Base-by-base conservation (phyloP, 1,284 basidiomycete genomes). In the Leucoagaricus sp. region DNA sequence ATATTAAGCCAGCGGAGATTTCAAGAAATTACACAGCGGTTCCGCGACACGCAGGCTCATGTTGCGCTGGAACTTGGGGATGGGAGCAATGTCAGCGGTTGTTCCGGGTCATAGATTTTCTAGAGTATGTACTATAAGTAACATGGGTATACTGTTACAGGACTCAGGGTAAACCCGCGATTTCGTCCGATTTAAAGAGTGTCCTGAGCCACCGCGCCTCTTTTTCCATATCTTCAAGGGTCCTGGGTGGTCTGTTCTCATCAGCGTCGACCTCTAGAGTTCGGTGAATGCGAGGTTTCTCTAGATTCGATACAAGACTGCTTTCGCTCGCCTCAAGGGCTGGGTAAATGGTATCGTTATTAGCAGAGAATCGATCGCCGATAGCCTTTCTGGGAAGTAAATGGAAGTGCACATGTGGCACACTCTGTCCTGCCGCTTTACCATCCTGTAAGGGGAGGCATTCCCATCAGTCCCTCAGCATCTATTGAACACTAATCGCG, bases 381-480 rank as follows among this genome's bases (percentile, higher is more conserved):
- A 82, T 78, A 23, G 78, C 72, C 64, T 85, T 85, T 2, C 94
- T 84, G 21, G 94, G 94, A 9, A 97, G 75, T 28, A 96, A 74
- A 67, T 96, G 94, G 61, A 96, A 89, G 69, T 97, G 94, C 21
- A 96, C 91, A 66, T 96, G 94, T 0, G 93, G 87, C 13, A 96
- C 86, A 4, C 85, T 87, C 75, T 97, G 94, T 0, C 94, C 78
- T 9, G 93, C 91, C 6, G 88, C 87, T 55, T 79, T 82, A 5
- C 94, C 94, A 67, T 96, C 94, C 91, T 96, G 47, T 23, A 21
- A 13, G 8, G 19, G 6, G 33, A 12, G 12, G 15, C 17, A n/a
- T 38, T 5, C 4, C 13, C 17, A 33, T 33, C 31, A n/a, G 17
- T n/a, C n/a, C n/a, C n/a, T n/a, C n/a, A 9, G 6, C 13, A 12